Conservation (phyloP, 1,284 basidiomycete species). For the Sanguinoderma infundibulare region DNA sequence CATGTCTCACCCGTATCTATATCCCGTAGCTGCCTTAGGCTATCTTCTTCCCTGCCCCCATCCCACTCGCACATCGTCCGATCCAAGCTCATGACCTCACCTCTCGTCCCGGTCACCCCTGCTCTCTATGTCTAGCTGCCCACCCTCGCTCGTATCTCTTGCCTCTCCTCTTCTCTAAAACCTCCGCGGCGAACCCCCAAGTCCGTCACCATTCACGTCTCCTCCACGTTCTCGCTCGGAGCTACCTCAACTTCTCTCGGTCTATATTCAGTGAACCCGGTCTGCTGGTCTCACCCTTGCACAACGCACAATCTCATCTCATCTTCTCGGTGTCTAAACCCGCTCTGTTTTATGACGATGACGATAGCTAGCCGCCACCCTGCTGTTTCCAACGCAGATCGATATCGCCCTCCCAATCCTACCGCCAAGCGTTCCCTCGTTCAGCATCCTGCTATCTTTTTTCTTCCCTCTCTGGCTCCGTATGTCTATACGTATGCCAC, state of each 20-base stretch:
- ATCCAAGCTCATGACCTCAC: not conserved
- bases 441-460: too few relatives aligned
- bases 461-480: too few relatives aligned
- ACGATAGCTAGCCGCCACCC: too few relatives aligned
- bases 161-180: not conserved
- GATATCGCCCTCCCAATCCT: too few relatives aligned
- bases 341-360: not conserved
- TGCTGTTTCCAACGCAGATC: too few relatives aligned
- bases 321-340: not conserved
- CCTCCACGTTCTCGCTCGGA: not conserved
- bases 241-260: not conserved
- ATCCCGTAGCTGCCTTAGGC: not conserved
- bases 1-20: not conserved
- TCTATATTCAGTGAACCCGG: not conserved
- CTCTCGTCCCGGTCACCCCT: not conserved
- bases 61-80: not conserved
- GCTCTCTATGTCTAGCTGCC: not conserved
- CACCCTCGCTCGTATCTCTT: not conserved
- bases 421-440: too few relatives aligned
- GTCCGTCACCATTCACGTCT: too few relatives aligned
- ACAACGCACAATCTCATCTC: not conserved
- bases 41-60: not conserved
- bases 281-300: not conserved
- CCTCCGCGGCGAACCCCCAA: not conserved
- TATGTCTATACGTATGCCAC: too few relatives aligned